These are phyloP conservation scores for Emydomyces testavorans DNA, from an alignment of 2,329 filamentous ascomycete species.

Conservation along the genomic window DNA sequence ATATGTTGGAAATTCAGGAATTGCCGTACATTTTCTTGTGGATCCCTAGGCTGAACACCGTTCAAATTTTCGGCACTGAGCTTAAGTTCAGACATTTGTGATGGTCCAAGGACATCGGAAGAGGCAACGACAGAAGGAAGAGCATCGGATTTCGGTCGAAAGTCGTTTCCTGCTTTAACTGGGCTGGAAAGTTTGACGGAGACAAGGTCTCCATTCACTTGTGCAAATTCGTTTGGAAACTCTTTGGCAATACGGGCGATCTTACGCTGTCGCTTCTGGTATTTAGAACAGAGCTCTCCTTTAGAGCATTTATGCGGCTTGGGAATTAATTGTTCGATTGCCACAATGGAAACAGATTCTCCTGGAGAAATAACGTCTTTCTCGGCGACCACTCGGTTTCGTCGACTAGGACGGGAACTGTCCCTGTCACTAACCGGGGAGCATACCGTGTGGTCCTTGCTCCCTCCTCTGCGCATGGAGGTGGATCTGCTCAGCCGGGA, in stretches of 20 bases:
- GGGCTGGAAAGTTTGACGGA: constrained; percentile 70
- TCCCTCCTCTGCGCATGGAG: constrained; percentile 4
- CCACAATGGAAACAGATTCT: constrained; percentile 81
- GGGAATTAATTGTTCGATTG: constrained; percentile 83
- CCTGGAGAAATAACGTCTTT: constrained; percentile 61
- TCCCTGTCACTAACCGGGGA: constrained; percentile 10
- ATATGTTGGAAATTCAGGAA: constrained; percentile 75
- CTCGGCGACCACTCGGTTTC: constrained; percentile 16
- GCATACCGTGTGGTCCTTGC: constrained; percentile 1
- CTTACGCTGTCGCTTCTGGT: constrained; percentile 64
- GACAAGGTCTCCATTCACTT: constrained; percentile 43
- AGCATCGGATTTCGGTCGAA: constrained; percentile 61
- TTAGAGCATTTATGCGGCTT: constrained; percentile 78
- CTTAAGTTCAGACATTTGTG: constrained; percentile 49
- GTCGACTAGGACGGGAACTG: constrained; percentile 17
- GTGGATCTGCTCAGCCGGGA: constrained; percentile 7
- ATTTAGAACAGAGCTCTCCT: constrained; percentile 75
- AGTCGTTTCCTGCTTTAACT: constrained; percentile 39
- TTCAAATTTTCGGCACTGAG: constrained; percentile 65
- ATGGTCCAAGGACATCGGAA: constrained; percentile 74
- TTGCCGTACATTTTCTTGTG: constrained; percentile 85
- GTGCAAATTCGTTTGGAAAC: constrained; percentile 56
- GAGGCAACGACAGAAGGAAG: constrained; percentile 79
- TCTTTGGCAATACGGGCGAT: constrained; percentile 64
- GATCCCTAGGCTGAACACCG: constrained; percentile 59